These are phyloP conservation scores for Golubevia sp. DNA, from an alignment of 1,284 basidiomycete species.

Conservation along the genomic window DNA sequence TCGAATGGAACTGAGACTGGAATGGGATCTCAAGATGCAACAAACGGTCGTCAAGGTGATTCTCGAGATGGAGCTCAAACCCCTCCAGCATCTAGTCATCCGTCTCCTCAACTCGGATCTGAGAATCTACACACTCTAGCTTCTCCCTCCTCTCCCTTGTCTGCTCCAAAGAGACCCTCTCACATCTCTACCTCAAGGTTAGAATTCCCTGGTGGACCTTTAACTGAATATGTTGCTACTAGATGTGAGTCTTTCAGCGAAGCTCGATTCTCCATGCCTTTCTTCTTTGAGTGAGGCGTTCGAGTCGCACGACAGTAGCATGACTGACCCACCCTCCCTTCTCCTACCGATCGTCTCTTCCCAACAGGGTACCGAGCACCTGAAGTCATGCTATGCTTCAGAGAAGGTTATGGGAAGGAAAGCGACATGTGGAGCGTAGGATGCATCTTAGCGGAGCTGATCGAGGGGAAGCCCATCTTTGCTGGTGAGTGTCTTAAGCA, in stretches of 20 bases:
- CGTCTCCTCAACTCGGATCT: too few species aligned
- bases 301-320: too few species aligned
- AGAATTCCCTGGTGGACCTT: constrained; percentile 53
- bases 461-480: constrained; percentile 52
- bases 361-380: constrained; percentile 46
- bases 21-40: too few species aligned
- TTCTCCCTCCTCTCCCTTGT: background rate
- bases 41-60: too few species aligned
- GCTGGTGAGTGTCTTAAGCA: constrained; percentile 11
- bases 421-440: constrained; percentile 61
- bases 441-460: constrained; percentile 57
- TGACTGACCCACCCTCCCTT: too few species aligned
- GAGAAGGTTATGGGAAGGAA: constrained; percentile 51
- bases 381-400: constrained; percentile 59
- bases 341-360: too few species aligned
- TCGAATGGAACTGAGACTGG: background rate
- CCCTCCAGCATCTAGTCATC: too few species aligned
- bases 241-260: constrained; percentile 18
- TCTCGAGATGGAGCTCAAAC: too few species aligned
- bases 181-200: constrained; percentile 19
- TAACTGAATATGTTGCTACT: constrained; percentile 58
- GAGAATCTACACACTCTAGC: too few species aligned
- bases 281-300: too few species aligned
- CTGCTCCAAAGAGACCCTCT: constrained; percentile 4
- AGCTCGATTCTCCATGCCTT: too few species aligned